Evolutionary conservation across 2,329 filamentous ascomycete species (phyloP), one percentile per base, ranked within the genome.

Genomic region (Dothiorella sarmentorum): DNA sequence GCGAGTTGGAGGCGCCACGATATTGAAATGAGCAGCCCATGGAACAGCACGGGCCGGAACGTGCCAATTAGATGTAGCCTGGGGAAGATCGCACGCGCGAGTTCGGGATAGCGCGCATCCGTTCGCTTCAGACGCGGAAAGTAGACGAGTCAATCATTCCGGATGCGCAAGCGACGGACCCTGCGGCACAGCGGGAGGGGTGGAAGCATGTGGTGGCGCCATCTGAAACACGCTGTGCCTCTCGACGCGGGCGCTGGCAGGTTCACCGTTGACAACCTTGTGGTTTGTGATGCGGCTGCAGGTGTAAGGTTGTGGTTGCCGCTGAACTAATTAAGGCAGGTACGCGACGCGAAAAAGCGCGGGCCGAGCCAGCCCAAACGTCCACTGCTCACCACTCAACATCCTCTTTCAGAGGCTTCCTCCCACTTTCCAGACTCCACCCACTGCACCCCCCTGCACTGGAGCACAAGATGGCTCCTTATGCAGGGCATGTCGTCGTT

Each of bases 21-120:
- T 53, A 53, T 53, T 53, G 49, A 53, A 53, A 53, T 53, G 49
- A 53, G 35, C 49, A 53, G 49, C 35, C 49, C 49, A 42, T 42
- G 20, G 24, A n/a, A 11, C 11, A 22, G 49, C 49, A 53, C 49
- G 35, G 49, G 49, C 49, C 15, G 35, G 49, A 5, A 35, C 11
- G 35, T 53, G 49, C 49, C 49, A 53, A 53, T 53, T 35, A 53
- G 22, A 22, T 7, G 22, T 4, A 18, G 24, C 22, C 22, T 2
- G 9, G 2, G 18, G 49, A 24, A 53, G 49, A 53, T 53, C 49
- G 35, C 33, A 29, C 7, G 33, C 20, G 35, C 49, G n/a, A 53
- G 49, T 40, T 24, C 11, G 31, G 35, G 24, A 29, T 53, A 53
- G 49, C n/a, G 49, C 20, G 35, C 20, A 38, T 22, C 35, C 35